Evolutionary conservation across 2,329 filamentous ascomycete species (phyloP).

Genomic region (Aspergillus pseudonomiae): DNA sequence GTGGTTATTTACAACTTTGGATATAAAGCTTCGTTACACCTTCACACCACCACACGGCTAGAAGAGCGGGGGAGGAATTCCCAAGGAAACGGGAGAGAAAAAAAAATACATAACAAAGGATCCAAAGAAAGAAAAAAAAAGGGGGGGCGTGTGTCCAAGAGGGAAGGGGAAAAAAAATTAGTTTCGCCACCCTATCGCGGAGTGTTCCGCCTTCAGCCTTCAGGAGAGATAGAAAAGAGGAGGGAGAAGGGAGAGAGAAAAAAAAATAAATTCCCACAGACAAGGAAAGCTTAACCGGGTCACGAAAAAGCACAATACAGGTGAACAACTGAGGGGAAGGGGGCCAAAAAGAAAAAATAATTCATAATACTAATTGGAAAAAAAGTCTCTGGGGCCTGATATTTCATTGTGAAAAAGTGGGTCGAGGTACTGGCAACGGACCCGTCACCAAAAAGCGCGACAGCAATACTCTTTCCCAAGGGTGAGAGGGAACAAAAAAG

Average conservation of each 20-base stretch:
- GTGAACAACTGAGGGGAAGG: conserved; percentile 24
- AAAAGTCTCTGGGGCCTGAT: conserved; percentile 16
- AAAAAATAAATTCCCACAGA: conserved; percentile 12
- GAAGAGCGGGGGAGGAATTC: conserved; percentile 10
- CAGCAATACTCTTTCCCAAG: conserved; percentile 20
- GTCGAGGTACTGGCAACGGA: conserved; percentile 24
- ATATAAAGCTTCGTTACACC: conserved; percentile 6
- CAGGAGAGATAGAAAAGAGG: conserved; percentile 9
- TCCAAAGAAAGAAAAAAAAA: conserved; percentile 14
- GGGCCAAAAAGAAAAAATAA: conserved; percentile 16
- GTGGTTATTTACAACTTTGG: conserved; percentile 24
- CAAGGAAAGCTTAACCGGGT: conserved; percentile 31
- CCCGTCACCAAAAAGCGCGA: conserved; percentile 28
- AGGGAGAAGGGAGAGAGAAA: conserved; percentile 9
- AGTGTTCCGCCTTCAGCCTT: conserved; percentile 20
- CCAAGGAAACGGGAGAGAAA: conserved; percentile 6
- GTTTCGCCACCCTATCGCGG: conserved; percentile 27
- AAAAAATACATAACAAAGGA: conserved; percentile 13
- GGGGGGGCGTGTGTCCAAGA: conserved; percentile 9
- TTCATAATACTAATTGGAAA: conserved; percentile 5
- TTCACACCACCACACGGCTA: conserved; percentile 18
- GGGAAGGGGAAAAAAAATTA: conserved; percentile 5
- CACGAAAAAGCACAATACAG: conserved; percentile 12
- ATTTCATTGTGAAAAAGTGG: conserved; percentile 22
- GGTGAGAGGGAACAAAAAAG: conserved; percentile 6